phyloP scores from a whole-genome alignment of 2,329 filamentous ascomycete species.

The Talaromyces sp. region DNA sequence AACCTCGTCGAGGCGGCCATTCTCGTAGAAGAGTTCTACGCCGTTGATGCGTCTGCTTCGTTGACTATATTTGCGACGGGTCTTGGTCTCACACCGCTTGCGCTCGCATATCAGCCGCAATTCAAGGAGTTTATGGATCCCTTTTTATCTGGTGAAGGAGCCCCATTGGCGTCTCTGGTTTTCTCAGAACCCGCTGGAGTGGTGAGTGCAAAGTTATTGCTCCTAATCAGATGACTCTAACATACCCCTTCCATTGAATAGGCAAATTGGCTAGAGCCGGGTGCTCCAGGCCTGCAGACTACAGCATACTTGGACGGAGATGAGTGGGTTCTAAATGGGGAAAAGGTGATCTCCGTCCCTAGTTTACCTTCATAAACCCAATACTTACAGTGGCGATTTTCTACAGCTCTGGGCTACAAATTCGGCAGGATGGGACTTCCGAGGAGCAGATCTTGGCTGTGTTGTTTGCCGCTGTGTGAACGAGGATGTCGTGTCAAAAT shows the following conservation, averaged over 20 bases:
- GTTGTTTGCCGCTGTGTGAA: slow-evolving; percentile 44
- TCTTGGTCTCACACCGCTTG: slow-evolving; percentile 48
- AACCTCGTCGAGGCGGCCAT: slow-evolving; percentile 46
- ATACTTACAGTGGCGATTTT: slow-evolving; percentile 2
- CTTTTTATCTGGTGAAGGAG: slow-evolving; percentile 41
- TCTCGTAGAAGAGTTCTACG: slow-evolving; percentile 50
- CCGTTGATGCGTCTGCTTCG: slow-evolving; percentile 45
- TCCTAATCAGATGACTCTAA: not conserved
- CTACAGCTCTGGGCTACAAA: slow-evolving; percentile 51
- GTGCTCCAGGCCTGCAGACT: slow-evolving; percentile 44
- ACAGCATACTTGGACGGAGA: slow-evolving; percentile 46
- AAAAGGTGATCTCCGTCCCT: slow-evolving; percentile 37
- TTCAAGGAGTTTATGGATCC: slow-evolving; percentile 42
- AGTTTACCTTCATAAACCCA: not conserved
- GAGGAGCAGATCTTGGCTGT: slow-evolving; percentile 49
- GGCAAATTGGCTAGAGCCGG: slow-evolving; percentile 36
- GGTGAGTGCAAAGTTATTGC: slow-evolving; percentile 39
- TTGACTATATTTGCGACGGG: slow-evolving; percentile 50
- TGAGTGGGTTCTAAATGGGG: slow-evolving; percentile 49
- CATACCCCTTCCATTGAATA: not conserved
- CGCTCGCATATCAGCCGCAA: slow-evolving; percentile 39
- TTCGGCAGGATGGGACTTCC: slow-evolving; percentile 48
- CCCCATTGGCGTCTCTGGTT: slow-evolving; percentile 47
- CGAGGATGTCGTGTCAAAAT: slow-evolving; percentile 11
- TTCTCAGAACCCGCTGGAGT: slow-evolving; percentile 49